Base-by-base conservation (phyloP, 139 green algal species). In the Nannochloris sp. region DNA sequence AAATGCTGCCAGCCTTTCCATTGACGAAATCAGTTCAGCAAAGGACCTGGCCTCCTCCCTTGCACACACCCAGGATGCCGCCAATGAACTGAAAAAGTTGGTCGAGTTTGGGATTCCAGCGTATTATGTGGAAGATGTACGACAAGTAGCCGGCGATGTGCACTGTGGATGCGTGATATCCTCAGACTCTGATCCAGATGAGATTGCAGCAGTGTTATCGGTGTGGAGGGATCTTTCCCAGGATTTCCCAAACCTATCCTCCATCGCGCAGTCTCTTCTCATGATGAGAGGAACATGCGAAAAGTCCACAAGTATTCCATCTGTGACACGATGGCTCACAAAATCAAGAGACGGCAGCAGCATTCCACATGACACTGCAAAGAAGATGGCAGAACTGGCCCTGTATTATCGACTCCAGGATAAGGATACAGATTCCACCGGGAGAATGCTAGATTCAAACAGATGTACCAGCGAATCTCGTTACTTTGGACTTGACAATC, bases 191-290 rank as follows among this genome's bases (percentile, higher is more conserved):
- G 33, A 40, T 40, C 33, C 33, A 40, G 33, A 40, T 40, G 33
- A 40, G 33, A 40, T 40, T 40, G 33, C 33, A 40, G 33, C 33
- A 0, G 33, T 13, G 33, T 8, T 40, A 12, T 40, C 33, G 11
- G 0, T 40, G 6, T 40, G 40, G 56, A 43, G 31, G 31, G 56
- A 62, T 36, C 14, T 30, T 10, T 23, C 44, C 16, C 5, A 62
- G 31, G 44, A 62, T 56, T 62, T 36, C 56, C 17, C 40, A 6
- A 45, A n/a, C 56, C 56, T 40, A 40, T 40, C 33, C 8, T 40
- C 33, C 3, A 40, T 40, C 6, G 33, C 33, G 11, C 8, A 40
- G 6, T 40, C 33, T 40, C 33, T 40, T 8, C 8, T 40, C 33
- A 40, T 40, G 33, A 40, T 40, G 33, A 40, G 33, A 40, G 33